Conservation (phyloP, 257 asterid species). For the Solanum lignicaule region DNA sequence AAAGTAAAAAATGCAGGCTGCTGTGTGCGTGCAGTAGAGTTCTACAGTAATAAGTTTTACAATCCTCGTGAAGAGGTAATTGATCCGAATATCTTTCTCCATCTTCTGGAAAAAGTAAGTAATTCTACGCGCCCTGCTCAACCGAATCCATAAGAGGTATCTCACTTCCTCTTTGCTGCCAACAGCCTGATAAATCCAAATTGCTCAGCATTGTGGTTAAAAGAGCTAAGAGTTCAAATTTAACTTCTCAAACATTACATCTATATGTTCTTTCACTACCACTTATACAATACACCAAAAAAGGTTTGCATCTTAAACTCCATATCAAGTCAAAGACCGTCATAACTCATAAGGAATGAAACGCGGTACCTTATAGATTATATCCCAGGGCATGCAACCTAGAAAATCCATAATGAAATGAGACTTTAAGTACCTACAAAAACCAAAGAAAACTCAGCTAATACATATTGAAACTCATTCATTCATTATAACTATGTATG, state of each 20-base stretch:
- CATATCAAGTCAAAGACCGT: background rate
- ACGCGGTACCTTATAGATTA: conserved; percentile 39
- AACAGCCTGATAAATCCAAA: conserved; percentile 26
- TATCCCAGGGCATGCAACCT: conserved; percentile 67
- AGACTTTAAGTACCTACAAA: conserved; percentile 43
- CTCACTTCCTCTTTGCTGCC: conserved; percentile 71
- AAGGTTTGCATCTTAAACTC: background rate
- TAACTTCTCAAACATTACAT: background rate
- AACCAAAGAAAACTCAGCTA: background rate
- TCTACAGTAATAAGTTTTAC: conserved; percentile 72
- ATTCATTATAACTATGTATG: background rate
- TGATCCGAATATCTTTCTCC: conserved; percentile 90
- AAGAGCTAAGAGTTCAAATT: background rate
- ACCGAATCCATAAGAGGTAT: conserved; percentile 72
- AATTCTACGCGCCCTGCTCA: conserved; percentile 71
- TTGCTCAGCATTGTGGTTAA: background rate
- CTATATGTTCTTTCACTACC: background rate
- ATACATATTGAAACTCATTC: background rate
- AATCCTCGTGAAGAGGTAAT: conserved; percentile 74
- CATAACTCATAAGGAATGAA: background rate
- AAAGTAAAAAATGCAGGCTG: conserved; percentile 91
- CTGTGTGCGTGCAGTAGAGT: conserved; percentile 88
- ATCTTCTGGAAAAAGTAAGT: conserved; percentile 42
- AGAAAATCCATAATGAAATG: conserved; percentile 46
- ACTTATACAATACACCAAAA: background rate